Evolutionary conservation across 2,329 filamentous ascomycete genomes (phyloP).

Genomic region (Penicillium sclerotiorum): DNA sequence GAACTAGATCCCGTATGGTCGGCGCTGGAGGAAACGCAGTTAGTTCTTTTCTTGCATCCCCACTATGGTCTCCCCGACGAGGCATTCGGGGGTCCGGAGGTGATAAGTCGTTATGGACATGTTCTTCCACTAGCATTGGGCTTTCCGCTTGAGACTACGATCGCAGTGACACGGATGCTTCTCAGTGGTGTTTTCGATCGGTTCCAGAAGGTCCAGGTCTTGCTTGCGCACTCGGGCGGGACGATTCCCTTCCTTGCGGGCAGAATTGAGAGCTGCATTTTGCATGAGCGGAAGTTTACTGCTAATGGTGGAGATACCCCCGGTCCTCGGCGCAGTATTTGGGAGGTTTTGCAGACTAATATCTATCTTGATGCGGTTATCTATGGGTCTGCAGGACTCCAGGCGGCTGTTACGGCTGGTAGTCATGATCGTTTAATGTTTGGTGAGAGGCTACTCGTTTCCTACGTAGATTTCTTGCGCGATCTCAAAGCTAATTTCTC

Average conservation of each 20-base stretch:
- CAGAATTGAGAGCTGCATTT: constrained; percentile 81
- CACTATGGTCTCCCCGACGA: constrained; percentile 84
- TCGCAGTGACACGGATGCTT: constrained; percentile 84
- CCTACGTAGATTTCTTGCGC: not conserved
- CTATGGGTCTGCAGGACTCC: constrained; percentile 60
- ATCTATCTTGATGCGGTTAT: constrained; percentile 77
- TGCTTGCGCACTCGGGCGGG: constrained; percentile 86
- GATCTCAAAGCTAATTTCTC: not conserved
- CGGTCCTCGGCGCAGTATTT: constrained; percentile 61
- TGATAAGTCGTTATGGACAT: constrained; percentile 75
- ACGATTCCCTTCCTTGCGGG: constrained; percentile 88
- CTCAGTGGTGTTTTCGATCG: constrained; percentile 83
- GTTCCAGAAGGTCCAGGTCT: constrained; percentile 68
- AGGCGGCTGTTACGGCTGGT: constrained; percentile 75
- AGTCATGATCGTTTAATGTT: constrained; percentile 45
- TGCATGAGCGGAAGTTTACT: constrained; percentile 77
- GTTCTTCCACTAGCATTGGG: constrained; percentile 83
- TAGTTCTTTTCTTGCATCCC: constrained; percentile 82
- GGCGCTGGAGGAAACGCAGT: constrained; percentile 64
- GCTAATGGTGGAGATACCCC: constrained; percentile 63
- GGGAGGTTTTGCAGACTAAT: constrained; percentile 71
- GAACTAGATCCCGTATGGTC: constrained; percentile 71
- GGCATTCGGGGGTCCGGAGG: constrained; percentile 78
- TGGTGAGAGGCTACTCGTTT: constrained; percentile 32
- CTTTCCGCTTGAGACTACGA: constrained; percentile 90